Evolutionary conservation across 805 yeast species (phyloP).

Genomic region (Lachancea cidri): DNA sequence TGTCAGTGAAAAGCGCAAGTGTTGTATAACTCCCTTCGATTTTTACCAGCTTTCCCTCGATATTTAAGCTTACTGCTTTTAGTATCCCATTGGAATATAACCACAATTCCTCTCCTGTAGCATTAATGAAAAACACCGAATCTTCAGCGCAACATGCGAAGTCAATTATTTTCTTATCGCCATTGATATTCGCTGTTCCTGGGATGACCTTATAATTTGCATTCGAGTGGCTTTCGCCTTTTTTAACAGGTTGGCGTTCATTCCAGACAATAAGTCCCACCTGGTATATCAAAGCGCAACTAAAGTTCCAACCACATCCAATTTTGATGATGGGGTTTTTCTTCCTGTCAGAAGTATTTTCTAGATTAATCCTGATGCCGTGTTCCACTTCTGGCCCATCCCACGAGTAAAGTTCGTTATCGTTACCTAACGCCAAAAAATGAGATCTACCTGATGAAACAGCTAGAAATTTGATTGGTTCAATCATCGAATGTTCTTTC

Average conservation of each 20-base stretch:
- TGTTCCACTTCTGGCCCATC: slow-evolving; percentile 39
- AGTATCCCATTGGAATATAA: slow-evolving; percentile 27
- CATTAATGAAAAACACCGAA: slow-evolving; percentile 45
- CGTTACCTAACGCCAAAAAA: slow-evolving; percentile 52
- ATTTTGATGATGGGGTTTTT: slow-evolving; percentile 40
- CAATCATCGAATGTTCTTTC: slow-evolving; percentile 9
- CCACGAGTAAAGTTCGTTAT: slow-evolving; percentile 55
- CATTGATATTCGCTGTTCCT: slow-evolving; percentile 38
- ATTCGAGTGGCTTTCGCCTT: slow-evolving; percentile 28
- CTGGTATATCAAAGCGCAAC: slow-evolving; percentile 43
- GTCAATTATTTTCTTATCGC: slow-evolving; percentile 42
- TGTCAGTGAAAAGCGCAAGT: slow-evolving; percentile 52
- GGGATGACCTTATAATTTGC: slow-evolving; percentile 43
- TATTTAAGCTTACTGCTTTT: slow-evolving; percentile 13
- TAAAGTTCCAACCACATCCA: slow-evolving; percentile 64
- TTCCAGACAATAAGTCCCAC: slow-evolving; percentile 61
- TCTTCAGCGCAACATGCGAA: slow-evolving; percentile 46
- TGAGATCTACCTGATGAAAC: slow-evolving; percentile 63
- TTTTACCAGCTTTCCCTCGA: slow-evolving; percentile 40
- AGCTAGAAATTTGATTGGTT: slow-evolving; percentile 37
- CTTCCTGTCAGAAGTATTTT: slow-evolving; percentile 17
- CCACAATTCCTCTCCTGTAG: slow-evolving; percentile 38
- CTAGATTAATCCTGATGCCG: slow-evolving; percentile 44
- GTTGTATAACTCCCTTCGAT: slow-evolving; percentile 50
- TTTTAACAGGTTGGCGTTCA: slow-evolving; percentile 27